Conservation (phyloP, 2,329 filamentous ascomycete species). For the Cadophora sp. region DNA sequence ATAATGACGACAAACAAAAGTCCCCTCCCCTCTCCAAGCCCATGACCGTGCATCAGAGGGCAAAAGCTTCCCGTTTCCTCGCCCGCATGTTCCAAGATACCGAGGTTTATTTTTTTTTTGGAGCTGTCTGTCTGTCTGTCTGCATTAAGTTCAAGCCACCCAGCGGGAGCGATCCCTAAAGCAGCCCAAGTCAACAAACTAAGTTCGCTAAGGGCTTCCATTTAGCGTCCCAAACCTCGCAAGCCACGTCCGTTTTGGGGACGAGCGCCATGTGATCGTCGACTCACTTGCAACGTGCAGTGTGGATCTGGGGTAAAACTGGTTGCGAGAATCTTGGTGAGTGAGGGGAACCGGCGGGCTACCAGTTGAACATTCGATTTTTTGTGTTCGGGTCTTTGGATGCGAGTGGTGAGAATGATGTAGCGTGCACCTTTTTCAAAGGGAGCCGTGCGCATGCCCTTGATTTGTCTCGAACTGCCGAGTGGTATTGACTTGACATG, state of each 20-base stretch:
- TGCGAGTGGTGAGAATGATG: background rate
- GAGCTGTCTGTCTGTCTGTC: background rate
- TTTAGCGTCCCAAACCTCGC: slow-evolving; percentile 2
- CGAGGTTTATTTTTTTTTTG: background rate
- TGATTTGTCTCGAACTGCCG: too few species aligned
- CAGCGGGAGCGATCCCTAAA: background rate
- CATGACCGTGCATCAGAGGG: too few species aligned
- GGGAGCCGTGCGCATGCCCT: too few species aligned
- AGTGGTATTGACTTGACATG: too few species aligned
- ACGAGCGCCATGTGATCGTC: background rate
- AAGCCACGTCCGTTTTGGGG: background rate
- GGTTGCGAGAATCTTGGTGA: background rate
- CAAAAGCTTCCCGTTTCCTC: background rate
- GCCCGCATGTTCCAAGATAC: background rate
- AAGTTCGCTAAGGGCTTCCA: background rate
- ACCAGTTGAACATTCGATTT: background rate
- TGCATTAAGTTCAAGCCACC: too few species aligned
- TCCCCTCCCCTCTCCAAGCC: too few species aligned
- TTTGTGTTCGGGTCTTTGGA: background rate
- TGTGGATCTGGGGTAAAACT: background rate
- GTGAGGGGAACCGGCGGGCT: background rate
- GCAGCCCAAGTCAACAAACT: background rate
- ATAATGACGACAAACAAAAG: background rate
- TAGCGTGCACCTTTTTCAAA: too few species aligned
- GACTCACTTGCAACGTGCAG: background rate